phyloP scores from a whole-genome alignment of 352 stramenopile species.

The Thalassiosira hispida region DNA sequence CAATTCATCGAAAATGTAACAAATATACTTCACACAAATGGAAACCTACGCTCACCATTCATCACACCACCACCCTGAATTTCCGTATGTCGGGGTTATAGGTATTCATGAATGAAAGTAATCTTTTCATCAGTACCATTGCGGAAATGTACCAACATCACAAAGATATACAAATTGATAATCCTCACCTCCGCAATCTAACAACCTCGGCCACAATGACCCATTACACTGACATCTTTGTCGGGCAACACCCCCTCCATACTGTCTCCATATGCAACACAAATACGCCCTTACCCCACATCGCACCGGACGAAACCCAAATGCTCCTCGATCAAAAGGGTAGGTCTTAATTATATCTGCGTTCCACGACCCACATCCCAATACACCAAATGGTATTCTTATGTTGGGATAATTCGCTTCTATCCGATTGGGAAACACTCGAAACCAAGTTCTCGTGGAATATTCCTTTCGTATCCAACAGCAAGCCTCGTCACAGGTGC shows the following conservation, averaged over 20 bases:
- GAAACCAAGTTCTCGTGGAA: slow-evolving; percentile 52
- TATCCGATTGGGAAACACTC: slow-evolving; percentile 65
- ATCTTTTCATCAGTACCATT: too few species aligned
- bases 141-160: slow-evolving; percentile 3
- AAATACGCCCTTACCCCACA: slow-evolving; percentile 32
- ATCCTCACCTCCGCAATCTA: slow-evolving; percentile 49
- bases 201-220: slow-evolving; percentile 54
- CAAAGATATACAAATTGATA: not conserved
- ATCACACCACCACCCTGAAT: slow-evolving; percentile 61
- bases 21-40: not conserved
- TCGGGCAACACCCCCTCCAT: slow-evolving; percentile 50
- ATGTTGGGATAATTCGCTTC: slow-evolving; percentile 43
- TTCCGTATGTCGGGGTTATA: too few species aligned
- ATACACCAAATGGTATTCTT: slow-evolving; percentile 43
- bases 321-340: slow-evolving; percentile 65
- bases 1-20: not conserved
- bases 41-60: slow-evolving; percentile 47
- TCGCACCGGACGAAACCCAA: slow-evolving; percentile 54
- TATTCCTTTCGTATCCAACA: slow-evolving; percentile 66
- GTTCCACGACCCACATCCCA: slow-evolving; percentile 60
- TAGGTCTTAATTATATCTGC: slow-evolving; percentile 43
- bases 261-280: slow-evolving; percentile 52
- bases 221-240: slow-evolving; percentile 70
- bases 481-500: slow-evolving; percentile 50
- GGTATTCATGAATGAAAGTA: not conserved